Base-by-base conservation (phyloP, 257 asterid genomes). In the Ligustrum vulgare region DNA sequence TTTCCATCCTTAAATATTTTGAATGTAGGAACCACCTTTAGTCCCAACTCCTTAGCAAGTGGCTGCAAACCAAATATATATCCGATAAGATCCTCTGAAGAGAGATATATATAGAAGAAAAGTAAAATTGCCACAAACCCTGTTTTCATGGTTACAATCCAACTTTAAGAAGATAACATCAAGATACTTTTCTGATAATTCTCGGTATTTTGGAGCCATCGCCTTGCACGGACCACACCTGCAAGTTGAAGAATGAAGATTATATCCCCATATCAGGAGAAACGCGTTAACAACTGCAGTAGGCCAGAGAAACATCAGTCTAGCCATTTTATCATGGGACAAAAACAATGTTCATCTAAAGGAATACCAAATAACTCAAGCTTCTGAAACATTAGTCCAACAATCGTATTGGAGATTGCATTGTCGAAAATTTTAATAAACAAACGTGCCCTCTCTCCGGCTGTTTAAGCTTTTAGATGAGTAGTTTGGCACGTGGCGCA, bases 201-300 rank as follows among this genome's bases (percentile, higher is more conserved):
- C 65, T 81, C 84, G 76, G 75, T 1, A 93, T 81, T 84, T 95
- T 18, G 99, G 99, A 62, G 98, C 98, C 1, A 93, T 89, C 63
- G 88, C 70, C 84, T 93, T 95, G 73, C 99, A 94, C 16, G 99
- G 99, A 45, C 99, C 99, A 63, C 99, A 92, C 99, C 99, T 94
- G 87, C 73, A 82, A 67, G 71, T 80, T 23, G 77, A 18, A 56
- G 28, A 9, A n/a, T n/a, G n/a, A n/a, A n/a, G n/a, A n/a, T 54
- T 64, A 28, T 31, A 67, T 25, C 49, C 71, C 72, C 9, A 73
- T 28, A 49, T 35, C 23, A 31, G 28, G 63, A 54, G 10, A 49
- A 49, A 15, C 22, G 6, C 20, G n/a, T 49, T 49, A 16, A 49
- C 58, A 63, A 18, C 6, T 31, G 12, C 10, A 79, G 47, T 11